phyloP scores from a whole-genome alignment of 2,329 filamentous ascomycete species.

The Sclerotinia trifoliorum region DNA sequence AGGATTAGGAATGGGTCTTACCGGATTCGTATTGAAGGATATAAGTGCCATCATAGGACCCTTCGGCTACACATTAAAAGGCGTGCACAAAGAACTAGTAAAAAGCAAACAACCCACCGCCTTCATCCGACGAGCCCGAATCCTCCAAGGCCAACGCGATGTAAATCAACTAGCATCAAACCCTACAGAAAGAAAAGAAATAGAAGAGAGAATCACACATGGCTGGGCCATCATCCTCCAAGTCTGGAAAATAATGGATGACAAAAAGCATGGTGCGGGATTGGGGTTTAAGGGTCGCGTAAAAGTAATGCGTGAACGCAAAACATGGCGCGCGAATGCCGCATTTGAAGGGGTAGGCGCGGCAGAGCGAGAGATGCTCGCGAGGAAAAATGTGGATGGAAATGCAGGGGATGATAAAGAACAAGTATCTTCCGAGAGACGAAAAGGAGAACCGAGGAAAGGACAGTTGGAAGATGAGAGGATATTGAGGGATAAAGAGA shows the following conservation, averaged over 20 bases:
- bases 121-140: slow-evolving; percentile 56
- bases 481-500: neutral
- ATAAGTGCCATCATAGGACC: slow-evolving; percentile 61
- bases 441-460: slow-evolving; percentile 42
- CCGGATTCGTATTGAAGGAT: slow-evolving; percentile 41
- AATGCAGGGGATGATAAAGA: slow-evolving; percentile 47
- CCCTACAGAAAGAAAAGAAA: slow-evolving; percentile 37
- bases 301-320: slow-evolving; percentile 42
- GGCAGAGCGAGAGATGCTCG: slow-evolving; percentile 48
- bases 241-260: slow-evolving; percentile 44
- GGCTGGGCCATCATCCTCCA: slow-evolving; percentile 47
- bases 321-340: slow-evolving; percentile 42
- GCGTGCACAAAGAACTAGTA: slow-evolving; percentile 57
- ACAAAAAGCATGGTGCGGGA: slow-evolving; percentile 26
- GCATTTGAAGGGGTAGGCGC: slow-evolving; percentile 49
- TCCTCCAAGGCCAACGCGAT: slow-evolving; percentile 57
- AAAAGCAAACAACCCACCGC: slow-evolving; percentile 53
- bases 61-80: slow-evolving; percentile 62
- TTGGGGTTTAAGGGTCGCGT: slow-evolving; percentile 36
- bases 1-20: slow-evolving; percentile 19
- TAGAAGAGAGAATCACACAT: slow-evolving; percentile 35
- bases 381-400: slow-evolving; percentile 46
- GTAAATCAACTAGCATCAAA: slow-evolving; percentile 39
- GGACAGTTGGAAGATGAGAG: slow-evolving; percentile 10
- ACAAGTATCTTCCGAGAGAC: slow-evolving; percentile 46